These are phyloP conservation scores for Neopestalotiopsis sp. DNA, from an alignment of 2,329 filamentous ascomycete species.

Conservation along the genomic window DNA sequence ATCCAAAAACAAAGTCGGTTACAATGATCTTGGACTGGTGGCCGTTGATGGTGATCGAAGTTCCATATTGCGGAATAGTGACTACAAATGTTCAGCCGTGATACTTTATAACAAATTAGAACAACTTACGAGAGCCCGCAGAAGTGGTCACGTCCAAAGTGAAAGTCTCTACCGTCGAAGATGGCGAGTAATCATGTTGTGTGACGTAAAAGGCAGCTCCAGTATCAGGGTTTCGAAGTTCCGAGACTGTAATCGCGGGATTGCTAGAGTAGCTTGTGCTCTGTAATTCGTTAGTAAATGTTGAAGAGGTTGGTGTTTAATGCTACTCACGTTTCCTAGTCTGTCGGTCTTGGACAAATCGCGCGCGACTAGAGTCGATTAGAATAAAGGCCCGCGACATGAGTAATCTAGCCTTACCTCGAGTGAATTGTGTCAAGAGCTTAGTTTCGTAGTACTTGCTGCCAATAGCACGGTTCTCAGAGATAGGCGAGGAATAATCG, in stretches of 20 bases:
- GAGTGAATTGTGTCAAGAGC: constrained; percentile 63
- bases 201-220: constrained; percentile 65
- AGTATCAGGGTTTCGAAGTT: constrained; percentile 64
- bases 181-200: constrained; percentile 59
- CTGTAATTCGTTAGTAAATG: constrained; percentile 35
- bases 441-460: constrained; percentile 70
- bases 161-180: constrained; percentile 56
- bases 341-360: constrained; percentile 62
- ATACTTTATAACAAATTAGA: background rate
- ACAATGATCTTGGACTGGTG: constrained; percentile 67
- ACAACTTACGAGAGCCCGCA: constrained; percentile 44
- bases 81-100: constrained; percentile 33
- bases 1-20: constrained; percentile 62
- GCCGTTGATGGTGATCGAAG: constrained; percentile 59
- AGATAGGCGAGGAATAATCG: constrained; percentile 68
- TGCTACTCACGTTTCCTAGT: constrained; percentile 37
- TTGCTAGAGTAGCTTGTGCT: constrained; percentile 58
- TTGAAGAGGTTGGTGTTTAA: background rate
- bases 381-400: background rate
- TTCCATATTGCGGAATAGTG: constrained; percentile 57
- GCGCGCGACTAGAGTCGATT: constrained; percentile 46
- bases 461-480: constrained; percentile 61
- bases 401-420: constrained; percentile 29
- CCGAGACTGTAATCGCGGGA: constrained; percentile 55
- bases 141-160: constrained; percentile 62